Conservation (phyloP, 352 stramenopile genomes). For the Phytophthora podocarpi region DNA sequence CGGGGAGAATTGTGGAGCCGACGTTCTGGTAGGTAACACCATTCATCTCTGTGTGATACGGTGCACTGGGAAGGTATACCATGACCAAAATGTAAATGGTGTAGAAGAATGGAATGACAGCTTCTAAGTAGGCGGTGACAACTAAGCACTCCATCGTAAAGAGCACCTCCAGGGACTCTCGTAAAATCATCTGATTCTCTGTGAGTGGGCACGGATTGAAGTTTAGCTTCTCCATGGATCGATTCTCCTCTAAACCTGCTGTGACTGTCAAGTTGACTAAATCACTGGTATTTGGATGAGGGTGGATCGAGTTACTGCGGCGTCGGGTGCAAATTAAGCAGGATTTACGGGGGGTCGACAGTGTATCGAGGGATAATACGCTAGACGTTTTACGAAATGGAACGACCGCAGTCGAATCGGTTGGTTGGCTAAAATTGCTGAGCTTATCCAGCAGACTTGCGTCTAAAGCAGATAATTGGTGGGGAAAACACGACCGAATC, state of each 20-base stretch:
- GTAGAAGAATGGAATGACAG: constrained; percentile 35
- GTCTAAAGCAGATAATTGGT: constrained; percentile 3
- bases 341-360: background rate
- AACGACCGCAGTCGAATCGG: background rate
- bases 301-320: constrained; percentile 3
- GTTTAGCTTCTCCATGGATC: background rate
- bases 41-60: constrained; percentile 17
- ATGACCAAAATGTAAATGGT: constrained; percentile 24
- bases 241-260: background rate
- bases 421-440: background rate
- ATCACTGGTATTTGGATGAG: background rate
- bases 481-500: constrained; percentile 15
- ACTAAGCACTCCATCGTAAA: constrained; percentile 7
- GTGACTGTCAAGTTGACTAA: constrained; percentile 10
- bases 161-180: constrained; percentile 1
- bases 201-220: background rate
- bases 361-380: background rate
- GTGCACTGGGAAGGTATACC: constrained; percentile 27
- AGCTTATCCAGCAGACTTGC: constrained; percentile 9
- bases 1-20: background rate
- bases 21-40: constrained; percentile 5
- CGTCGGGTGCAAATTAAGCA: background rate
- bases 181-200: background rate
- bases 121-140: constrained; percentile 40
- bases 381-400: constrained; percentile 15